Conservation (phyloP, 768 basidiomycete genomes). For the Saitozyma sp. region DNA sequence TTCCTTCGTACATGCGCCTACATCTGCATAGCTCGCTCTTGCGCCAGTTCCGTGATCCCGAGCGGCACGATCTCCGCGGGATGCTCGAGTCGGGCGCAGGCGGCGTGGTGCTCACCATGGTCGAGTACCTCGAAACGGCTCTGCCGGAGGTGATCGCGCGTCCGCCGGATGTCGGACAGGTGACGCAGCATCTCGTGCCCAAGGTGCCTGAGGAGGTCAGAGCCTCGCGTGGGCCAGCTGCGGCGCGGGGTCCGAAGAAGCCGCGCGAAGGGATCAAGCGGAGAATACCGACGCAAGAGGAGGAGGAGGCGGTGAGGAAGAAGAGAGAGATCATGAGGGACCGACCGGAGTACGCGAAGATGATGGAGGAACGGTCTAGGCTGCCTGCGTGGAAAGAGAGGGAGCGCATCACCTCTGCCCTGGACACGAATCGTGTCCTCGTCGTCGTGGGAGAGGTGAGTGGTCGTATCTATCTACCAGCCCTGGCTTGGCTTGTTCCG, state of each 20-base stretch:
- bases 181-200: constrained; percentile 64
- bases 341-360: constrained; percentile 60
- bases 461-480: background rate
- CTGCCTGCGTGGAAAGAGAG: constrained; percentile 76
- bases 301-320: constrained; percentile 42
- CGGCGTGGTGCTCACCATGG: constrained; percentile 67
- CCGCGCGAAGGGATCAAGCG: constrained; percentile 31
- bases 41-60: constrained; percentile 59
- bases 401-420: constrained; percentile 62
- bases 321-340: constrained; percentile 60
- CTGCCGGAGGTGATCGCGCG: constrained; percentile 64
- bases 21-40: constrained; percentile 73
- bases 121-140: constrained; percentile 66
- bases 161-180: constrained; percentile 71
- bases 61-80: constrained; percentile 54
- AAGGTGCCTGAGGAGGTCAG: constrained; percentile 23
- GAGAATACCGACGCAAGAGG: constrained; percentile 31
- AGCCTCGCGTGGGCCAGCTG: constrained; percentile 6
- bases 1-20: constrained; percentile 78
- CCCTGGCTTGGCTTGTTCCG: background rate
- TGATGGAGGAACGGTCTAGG: constrained; percentile 61
- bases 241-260: constrained; percentile 13
- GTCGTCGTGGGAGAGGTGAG: constrained; percentile 86
- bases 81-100: constrained; percentile 66
- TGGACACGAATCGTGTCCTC: constrained; percentile 66